phyloP scores from a whole-genome alignment of 139 green algal genomes.

The Coelastrella sp. region DNA sequence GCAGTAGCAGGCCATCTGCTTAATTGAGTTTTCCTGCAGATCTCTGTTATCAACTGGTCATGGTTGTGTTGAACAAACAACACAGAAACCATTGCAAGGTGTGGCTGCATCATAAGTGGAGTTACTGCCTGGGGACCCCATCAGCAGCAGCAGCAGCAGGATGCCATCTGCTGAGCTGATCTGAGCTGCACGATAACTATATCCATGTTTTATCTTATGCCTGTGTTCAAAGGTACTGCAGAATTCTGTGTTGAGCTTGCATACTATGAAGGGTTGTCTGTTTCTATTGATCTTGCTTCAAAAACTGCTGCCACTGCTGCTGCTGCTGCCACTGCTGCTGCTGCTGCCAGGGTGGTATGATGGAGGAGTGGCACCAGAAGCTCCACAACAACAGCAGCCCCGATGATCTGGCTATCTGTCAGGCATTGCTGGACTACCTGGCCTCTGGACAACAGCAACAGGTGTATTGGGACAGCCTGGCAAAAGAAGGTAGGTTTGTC shows the following conservation, averaged over 20 bases:
- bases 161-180: too few relatives aligned
- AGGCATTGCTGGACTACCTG: conserved; percentile 72
- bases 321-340: background rate
- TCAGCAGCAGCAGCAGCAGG: too few relatives aligned
- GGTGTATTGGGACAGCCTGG: conserved; percentile 61
- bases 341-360: conserved; percentile 70
- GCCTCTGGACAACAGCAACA: background rate
- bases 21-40: too few relatives aligned
- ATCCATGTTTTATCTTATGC: background rate
- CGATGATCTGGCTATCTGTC: conserved; percentile 86
- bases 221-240: too few relatives aligned
- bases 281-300: background rate
- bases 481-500: background rate
- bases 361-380: conserved; percentile 92
- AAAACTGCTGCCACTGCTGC: too few relatives aligned
- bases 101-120: background rate
- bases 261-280: background rate
- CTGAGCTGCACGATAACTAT: too few relatives aligned
- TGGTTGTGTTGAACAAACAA: too few relatives aligned
- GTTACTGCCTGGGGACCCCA: background rate
- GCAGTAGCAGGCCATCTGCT: too few relatives aligned
- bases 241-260: too few relatives aligned
- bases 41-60: too few relatives aligned
- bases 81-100: conserved; percentile 74
- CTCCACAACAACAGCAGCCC: conserved; percentile 91